Percentiles rank a stretch among this genome's conserved stretches.
phyloP scores from a whole-genome alignment of 2,329 filamentous ascomycete genomes.

The Colletotrichum tanaceti region DNA sequence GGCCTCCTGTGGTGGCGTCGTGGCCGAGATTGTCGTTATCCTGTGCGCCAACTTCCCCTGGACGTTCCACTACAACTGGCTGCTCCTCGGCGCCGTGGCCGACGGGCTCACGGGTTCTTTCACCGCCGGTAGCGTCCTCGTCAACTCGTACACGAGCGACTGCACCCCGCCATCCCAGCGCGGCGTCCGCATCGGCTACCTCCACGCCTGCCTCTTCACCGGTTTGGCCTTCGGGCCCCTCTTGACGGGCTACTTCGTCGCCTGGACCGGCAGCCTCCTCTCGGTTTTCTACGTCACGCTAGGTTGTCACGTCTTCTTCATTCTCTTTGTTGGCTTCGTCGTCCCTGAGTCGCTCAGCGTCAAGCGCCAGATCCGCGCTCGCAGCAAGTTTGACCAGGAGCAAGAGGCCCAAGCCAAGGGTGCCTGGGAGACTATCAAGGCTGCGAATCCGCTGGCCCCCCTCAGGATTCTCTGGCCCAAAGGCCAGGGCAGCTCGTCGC shows the following conservation, averaged over 20 bases:
- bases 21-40: constrained; percentile 81
- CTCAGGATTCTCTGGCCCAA: constrained; percentile 82
- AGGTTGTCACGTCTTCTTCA: constrained; percentile 78
- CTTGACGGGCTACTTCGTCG: constrained; percentile 82
- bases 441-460: constrained; percentile 77
- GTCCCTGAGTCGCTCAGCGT: constrained; percentile 88
- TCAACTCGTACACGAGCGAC: constrained; percentile 89
- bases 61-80: constrained; percentile 78
- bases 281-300: constrained; percentile 88
- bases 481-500: constrained; percentile 67
- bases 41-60: constrained; percentile 81
- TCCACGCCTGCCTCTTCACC: constrained; percentile 88
- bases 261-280: constrained; percentile 78
- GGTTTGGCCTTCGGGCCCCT: constrained; percentile 91
- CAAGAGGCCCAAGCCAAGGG: constrained; percentile 51
- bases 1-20: constrained; percentile 78
- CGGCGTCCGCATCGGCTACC: constrained; percentile 86
- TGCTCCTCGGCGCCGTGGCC: constrained; percentile 79
- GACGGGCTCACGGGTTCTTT: constrained; percentile 93
- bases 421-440: constrained; percentile 46
- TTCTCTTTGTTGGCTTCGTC: constrained; percentile 75
- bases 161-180: constrained; percentile 84
- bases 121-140: constrained; percentile 80
- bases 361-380: constrained; percentile 75
- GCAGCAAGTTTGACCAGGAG: constrained; percentile 71